Evolutionary conservation across 163 green algal species (phyloP).

Genomic region (Scenedesmus sp.): DNA sequence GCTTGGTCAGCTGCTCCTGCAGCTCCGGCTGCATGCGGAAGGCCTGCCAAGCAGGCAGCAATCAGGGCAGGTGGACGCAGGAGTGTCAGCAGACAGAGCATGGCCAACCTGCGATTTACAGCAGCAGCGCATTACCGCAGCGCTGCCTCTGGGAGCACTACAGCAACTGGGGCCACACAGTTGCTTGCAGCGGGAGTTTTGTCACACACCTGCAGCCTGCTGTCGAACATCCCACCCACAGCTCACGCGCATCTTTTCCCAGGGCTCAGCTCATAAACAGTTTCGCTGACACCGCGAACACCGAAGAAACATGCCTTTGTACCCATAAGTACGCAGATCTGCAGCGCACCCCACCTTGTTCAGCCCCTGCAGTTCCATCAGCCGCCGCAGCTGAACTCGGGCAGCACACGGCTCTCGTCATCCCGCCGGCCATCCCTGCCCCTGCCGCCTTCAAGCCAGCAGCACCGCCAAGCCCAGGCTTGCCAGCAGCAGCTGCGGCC

Average conservation of each 20-base stretch:
- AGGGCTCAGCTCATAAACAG: no score
- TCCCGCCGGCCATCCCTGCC: background rate
- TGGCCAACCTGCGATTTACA: background rate
- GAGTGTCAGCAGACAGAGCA: background rate
- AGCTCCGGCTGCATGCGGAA: slow-evolving; percentile 51
- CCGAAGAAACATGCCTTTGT: no score
- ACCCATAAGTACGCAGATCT: background rate
- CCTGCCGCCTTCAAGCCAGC: background rate
- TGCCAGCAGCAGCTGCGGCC: background rate
- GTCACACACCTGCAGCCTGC: background rate
- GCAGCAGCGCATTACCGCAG: background rate
- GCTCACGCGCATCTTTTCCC: no score
- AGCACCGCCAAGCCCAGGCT: background rate
- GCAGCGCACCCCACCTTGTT: slow-evolving; percentile 30
- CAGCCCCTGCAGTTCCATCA: slow-evolving; percentile 51
- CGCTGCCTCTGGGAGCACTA: no score
- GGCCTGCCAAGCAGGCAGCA: slow-evolving; percentile 5
- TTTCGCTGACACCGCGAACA: no score
- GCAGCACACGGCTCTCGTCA: slow-evolving; percentile 23
- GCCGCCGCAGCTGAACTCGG: slow-evolving; percentile 14
- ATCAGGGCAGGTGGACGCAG: background rate
- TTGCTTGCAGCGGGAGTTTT: no score
- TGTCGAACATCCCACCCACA: background rate
- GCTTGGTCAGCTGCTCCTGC: slow-evolving; percentile 6
- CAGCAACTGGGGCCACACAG: no score